These are phyloP conservation scores for Thuja plicata DNA, from an alignment of 83 land plant species.

Conservation along the genomic window DNA sequence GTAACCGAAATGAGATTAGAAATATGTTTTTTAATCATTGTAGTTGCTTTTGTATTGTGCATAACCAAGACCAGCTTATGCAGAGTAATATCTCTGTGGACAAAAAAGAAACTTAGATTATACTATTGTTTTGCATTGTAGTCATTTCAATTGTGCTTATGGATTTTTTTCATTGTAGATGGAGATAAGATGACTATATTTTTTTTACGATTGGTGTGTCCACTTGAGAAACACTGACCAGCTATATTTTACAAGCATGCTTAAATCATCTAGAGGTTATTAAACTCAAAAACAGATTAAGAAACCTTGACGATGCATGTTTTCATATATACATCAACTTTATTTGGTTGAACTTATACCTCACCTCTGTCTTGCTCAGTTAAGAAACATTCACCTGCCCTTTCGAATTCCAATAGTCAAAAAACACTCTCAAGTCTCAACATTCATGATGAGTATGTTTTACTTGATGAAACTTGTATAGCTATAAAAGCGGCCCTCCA, in stretches of 20 bases:
- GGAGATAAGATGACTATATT: neutral
- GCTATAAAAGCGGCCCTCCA: neutral
- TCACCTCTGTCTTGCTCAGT: no score
- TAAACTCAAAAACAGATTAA: neutral
- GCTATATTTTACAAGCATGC: neutral
- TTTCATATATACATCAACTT: no score
- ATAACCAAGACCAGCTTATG: neutral
- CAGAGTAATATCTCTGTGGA: neutral
- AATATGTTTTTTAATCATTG: neutral
- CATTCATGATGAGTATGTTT: neutral
- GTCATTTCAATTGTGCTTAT: no score
- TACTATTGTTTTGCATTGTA: no score
- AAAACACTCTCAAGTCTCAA: no score
- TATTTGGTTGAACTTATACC: no score
- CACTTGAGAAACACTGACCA: neutral
- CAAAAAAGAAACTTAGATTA: no score
- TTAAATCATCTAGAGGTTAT: neutral
- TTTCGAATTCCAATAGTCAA: neutral
- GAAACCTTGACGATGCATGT: no score
- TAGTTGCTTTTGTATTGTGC: neutral
- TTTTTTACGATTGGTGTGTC: neutral
- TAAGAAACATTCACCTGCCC: neutral
- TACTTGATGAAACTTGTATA: slow-evolving; percentile 7
- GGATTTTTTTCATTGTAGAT: neutral
- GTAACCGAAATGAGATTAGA: neutral